Conservation (phyloP, 371 early-diverging fungal species). For the Umbelopsis sp. region DNA sequence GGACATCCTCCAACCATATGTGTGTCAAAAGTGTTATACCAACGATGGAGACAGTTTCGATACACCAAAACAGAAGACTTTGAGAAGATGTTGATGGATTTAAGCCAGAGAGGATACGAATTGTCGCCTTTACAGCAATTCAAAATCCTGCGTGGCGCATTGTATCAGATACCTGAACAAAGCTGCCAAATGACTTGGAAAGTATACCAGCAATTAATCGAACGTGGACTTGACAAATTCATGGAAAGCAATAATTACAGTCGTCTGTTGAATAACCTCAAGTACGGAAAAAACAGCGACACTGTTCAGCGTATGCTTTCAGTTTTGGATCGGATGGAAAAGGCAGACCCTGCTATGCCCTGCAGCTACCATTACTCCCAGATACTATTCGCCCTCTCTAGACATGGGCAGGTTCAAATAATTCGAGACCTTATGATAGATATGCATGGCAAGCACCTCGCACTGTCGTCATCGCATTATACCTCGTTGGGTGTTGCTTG, state of each 20-base stretch:
- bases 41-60: not conserved
- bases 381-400: slow-evolving; percentile 39
- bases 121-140: not conserved
- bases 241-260: slow-evolving; percentile 45
- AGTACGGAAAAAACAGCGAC: slow-evolving; percentile 26
- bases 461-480: slow-evolving; percentile 29
- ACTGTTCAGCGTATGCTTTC: slow-evolving; percentile 27
- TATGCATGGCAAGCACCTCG: slow-evolving; percentile 21
- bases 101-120: not conserved
- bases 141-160: slow-evolving; percentile 2
- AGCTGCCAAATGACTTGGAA: slow-evolving; percentile 28
- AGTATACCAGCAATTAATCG: slow-evolving; percentile 40
- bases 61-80: not conserved
- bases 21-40: not conserved
- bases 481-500: slow-evolving; percentile 39
- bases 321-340: slow-evolving; percentile 36
- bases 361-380: slow-evolving; percentile 32
- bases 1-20: not conserved
- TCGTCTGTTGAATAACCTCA: slow-evolving; percentile 39
- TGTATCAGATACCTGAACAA: not conserved
- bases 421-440: slow-evolving; percentile 29
- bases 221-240: slow-evolving; percentile 27
- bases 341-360: slow-evolving; percentile 12
- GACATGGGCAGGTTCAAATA: slow-evolving; percentile 29
- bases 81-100: not conserved